A percentile compares a stretch with the other conserved stretches of the same genome.
These are phyloP conservation scores for Leccinum subatratum DNA, from an alignment of 1,284 basidiomycete genomes.

Conservation along the genomic window DNA sequence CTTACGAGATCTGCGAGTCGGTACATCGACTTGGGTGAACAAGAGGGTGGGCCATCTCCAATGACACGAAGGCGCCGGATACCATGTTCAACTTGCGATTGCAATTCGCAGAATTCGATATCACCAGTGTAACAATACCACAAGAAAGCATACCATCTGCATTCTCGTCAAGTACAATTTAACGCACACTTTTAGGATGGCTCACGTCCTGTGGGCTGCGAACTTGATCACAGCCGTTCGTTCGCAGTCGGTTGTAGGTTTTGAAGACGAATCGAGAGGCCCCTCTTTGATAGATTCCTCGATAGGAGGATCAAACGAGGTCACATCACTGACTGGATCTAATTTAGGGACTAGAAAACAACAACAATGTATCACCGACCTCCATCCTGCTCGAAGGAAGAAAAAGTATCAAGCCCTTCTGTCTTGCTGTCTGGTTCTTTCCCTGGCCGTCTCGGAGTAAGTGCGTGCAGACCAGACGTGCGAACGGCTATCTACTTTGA, in stretches of 20 bases:
- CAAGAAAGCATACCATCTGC: constrained; percentile 30
- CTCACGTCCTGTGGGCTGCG: constrained; percentile 29
- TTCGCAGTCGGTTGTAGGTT: constrained; percentile 1
- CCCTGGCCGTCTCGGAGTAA: constrained; percentile 7
- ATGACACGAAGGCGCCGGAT: neutral
- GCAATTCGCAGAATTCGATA: constrained; percentile 22
- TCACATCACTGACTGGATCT: constrained; percentile 9
- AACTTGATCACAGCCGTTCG: constrained; percentile 16
- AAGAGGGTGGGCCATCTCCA: constrained; percentile 17
- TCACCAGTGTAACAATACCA: constrained; percentile 32
- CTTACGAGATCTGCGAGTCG: constrained; percentile 28
- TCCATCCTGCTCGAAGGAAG: constrained; percentile 11
- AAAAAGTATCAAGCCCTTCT: constrained; percentile 7
- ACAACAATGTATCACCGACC: constrained; percentile 5
- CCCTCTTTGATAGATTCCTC: constrained; percentile 12
- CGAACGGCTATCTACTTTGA: constrained; percentile 8
- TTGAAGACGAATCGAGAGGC: neutral
- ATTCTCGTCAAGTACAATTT: neutral
- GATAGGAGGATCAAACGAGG: neutral
- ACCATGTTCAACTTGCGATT: constrained; percentile 18
- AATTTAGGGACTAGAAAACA: constrained; percentile 11
- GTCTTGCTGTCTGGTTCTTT: constrained; percentile 4
- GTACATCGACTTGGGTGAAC: constrained; percentile 34
- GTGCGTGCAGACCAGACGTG: neutral
- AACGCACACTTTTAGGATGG: neutral